Base-by-base conservation (phyloP, 1,284 basidiomycete species). In the Cryptococcus sp. region DNA sequence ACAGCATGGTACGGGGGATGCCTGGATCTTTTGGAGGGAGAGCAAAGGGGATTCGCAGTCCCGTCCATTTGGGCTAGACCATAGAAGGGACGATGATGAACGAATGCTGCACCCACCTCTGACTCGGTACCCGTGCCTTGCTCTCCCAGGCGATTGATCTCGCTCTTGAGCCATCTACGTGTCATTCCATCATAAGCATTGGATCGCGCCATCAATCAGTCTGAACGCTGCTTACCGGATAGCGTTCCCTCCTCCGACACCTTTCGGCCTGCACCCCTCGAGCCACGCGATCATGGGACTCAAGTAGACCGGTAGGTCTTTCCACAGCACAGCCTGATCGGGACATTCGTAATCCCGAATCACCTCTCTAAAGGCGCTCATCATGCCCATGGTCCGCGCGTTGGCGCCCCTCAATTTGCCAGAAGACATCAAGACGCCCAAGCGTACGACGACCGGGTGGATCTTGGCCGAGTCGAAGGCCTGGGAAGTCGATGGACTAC, bases 141-240 rank as follows among this genome's bases (percentile, higher is more conserved):
- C 78, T 98, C 94, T 68, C 92, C 90, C 48, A 93, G 87, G 20
- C 86, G 85, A 72, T 91, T 94, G 75, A 99, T 97, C 73, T 98
- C 93, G 61, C 96, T 84, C 81, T 99, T 99, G 71, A 99, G 83
- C 78, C 95, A 91, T 58, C 94, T 85, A 66, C 93, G 92, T 0
- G 16, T 5, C n/a, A 17, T 16, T 22, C 31, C 15, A n/a, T 93
- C 93, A 71, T 94, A 5, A 54, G 45, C 47, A 19, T 94, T 0
- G 91, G 93, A 7, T 16, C 86, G 93, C 92, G 25, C 91, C 91
- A n/a, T 92, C 87, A n/a, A 90, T 90, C 87, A 94, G 89, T 0
- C 91, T 90, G 53, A 93, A 82, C 25, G 31, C 11, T 11, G 31
- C 56, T 56, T 57, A 75, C 65, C 77, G 62, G 56, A 79, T 79